Base-by-base conservation (phyloP, 345 rosid species). In the Populus davidiana region DNA sequence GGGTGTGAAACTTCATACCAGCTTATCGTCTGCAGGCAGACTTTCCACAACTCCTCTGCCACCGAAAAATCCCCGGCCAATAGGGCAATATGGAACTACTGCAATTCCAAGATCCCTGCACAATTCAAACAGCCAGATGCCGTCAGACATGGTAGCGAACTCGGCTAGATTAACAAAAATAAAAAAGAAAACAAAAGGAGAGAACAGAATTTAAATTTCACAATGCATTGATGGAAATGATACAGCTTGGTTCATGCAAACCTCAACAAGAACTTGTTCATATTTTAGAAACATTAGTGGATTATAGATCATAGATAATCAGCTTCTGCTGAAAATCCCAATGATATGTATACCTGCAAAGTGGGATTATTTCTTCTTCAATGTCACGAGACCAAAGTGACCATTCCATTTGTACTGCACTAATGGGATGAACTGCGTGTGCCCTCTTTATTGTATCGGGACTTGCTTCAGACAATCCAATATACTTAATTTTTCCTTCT, bases 401-500 rank as follows among this genome's bases (percentile, higher is more conserved):
- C 77, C 81, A 78, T 72, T 78, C 81, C 72, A 78, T 78, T 14
- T 78, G 77, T 8, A 72, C 72, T 10, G 77, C 77, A 66, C 68
- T 65, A 2, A 78, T 67, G 17, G 77, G 77, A 72, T 65, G 81
- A 39, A 78, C 52, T 35, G 71, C 67, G 17, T 72, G 67, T 17
- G 76, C 81, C 20, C 81, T 78, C 52, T 25, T 71, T 65, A 78
- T 78, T 18, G 76, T 78, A 33, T 78, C 68, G 2, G 72, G 72
- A 72, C 62, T 72, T 23, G 81, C 81, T 66, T 78, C 81, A 50
- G 77, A 78, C 39, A 78, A 41, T 47, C 77, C 77, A n/a, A 66
- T 52, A 72, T 78, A 78, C 59, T 78, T 78, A 12, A 78, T 33
- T 39, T 78, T 72, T 50, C 76, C 81, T 62, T 78, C 77, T 52